Conservation (phyloP, 768 basidiomycete genomes). For the Agrocybe pediades region DNA sequence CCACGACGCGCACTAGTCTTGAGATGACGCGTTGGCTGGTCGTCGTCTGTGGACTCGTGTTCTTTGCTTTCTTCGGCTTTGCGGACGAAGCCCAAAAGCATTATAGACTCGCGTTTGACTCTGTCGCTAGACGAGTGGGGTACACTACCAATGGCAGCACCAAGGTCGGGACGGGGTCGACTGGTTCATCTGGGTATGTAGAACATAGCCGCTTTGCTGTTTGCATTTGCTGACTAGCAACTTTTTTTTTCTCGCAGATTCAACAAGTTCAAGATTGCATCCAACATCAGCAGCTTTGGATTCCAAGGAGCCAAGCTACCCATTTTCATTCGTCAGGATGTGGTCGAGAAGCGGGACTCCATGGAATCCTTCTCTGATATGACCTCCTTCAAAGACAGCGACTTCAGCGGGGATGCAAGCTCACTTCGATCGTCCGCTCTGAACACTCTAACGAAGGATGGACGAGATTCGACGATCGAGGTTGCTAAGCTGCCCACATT, state of each 20-base stretch:
- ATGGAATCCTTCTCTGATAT: constrained; percentile 26
- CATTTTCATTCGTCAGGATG: constrained; percentile 26
- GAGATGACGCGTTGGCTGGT: constrained; percentile 42
- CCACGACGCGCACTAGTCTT: constrained; percentile 17
- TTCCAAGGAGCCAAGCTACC: constrained; percentile 20
- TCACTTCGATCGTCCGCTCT: constrained; percentile 9
- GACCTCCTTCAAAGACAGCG: constrained; percentile 21
- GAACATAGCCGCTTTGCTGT: constrained; percentile 53
- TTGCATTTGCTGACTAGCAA: not conserved
- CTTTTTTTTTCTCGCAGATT: constrained; percentile 11
- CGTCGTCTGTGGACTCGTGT: constrained; percentile 43
- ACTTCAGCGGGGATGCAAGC: constrained; percentile 10
- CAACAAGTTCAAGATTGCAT: constrained; percentile 17
- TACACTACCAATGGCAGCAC: constrained; percentile 12
- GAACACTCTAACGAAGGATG: constrained; percentile 12
- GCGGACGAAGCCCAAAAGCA: constrained; percentile 50
- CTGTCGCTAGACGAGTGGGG: constrained; percentile 24
- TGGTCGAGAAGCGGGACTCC: constrained; percentile 30
- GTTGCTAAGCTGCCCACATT: not conserved
- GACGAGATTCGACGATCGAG: not conserved
- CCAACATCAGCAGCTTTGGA: constrained; percentile 6
- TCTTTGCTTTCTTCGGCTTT: constrained; percentile 63
- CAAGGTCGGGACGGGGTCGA: constrained; percentile 16
- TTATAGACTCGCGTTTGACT: constrained; percentile 33
- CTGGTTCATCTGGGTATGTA: constrained; percentile 32